Conservation (phyloP, 192 early-diverging fungal species). For the Ramicandelaber brevisporus region DNA sequence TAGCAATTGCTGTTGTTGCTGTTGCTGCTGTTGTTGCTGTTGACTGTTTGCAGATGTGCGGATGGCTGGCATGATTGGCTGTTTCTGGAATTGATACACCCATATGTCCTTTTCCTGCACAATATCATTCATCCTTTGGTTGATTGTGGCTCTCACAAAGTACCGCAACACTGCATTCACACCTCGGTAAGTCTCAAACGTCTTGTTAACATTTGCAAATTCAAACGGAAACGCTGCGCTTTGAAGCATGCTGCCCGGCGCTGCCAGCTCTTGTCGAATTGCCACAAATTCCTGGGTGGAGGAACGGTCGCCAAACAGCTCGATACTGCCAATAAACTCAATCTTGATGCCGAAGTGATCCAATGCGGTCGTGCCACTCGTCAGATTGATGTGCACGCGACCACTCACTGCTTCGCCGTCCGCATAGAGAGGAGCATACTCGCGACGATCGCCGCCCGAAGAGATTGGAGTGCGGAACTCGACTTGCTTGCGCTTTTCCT, state of each 20-base stretch:
- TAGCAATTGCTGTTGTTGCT: no score
- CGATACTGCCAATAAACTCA: constrained; percentile 94
- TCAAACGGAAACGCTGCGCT: constrained; percentile 74
- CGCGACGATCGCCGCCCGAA: constrained; percentile 79
- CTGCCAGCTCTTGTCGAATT: constrained; percentile 77
- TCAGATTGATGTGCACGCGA: no score
- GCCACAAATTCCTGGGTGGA: constrained; percentile 89
- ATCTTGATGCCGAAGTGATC: constrained; percentile 98
- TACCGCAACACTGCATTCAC: constrained; percentile 96
- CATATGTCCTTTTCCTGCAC: constrained; percentile 86
- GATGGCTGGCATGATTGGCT: no score
- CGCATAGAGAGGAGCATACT: constrained; percentile 82
- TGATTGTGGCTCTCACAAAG: constrained; percentile 81
- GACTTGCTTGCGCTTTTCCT: constrained; percentile 74
- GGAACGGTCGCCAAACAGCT: constrained; percentile 86
- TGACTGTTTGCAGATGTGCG: no score
- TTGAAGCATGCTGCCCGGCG: constrained; percentile 72
- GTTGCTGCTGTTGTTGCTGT: no score
- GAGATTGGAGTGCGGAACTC: constrained; percentile 84
- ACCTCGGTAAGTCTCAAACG: constrained; percentile 92
- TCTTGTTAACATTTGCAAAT: constrained; percentile 98
- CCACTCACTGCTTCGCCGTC: constrained; percentile 88
- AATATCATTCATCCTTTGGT: constrained; percentile 69
- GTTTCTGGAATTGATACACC: constrained; percentile 94
- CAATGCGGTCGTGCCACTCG: no score